Evolutionary conservation across 1,284 basidiomycete genomes (phyloP).

Genomic region (Heterobasidion irregulare): DNA sequence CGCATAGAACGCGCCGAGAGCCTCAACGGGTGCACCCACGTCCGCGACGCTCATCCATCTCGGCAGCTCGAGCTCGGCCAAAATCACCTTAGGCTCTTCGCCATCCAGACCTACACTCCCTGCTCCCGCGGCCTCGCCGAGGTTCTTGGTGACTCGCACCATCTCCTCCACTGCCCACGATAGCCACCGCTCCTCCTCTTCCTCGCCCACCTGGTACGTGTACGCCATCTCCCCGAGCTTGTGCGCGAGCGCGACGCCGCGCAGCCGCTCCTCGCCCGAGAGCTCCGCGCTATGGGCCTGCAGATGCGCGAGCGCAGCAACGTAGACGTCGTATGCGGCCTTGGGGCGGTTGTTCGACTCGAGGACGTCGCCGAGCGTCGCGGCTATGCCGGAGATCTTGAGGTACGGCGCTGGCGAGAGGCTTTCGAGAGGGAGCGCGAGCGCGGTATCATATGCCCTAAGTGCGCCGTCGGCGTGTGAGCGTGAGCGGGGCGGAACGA

Average conservation of each 20-base stretch:
- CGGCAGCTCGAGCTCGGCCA: conserved; percentile 51
- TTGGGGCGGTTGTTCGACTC: conserved; percentile 37
- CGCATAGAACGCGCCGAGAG: conserved; percentile 57
- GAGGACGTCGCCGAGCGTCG: conserved; percentile 52
- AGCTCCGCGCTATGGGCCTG: conserved; percentile 16
- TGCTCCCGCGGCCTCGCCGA: conserved; percentile 13
- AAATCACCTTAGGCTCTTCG: conserved; percentile 18
- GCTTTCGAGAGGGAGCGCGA: conserved; percentile 35
- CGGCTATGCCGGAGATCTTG: conserved; percentile 65
- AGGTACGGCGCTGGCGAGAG: conserved; percentile 50
- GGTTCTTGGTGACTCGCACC: conserved; percentile 25
- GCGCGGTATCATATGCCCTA: conserved; percentile 59
- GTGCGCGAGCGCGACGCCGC: conserved; percentile 55
- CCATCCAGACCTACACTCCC: conserved; percentile 7
- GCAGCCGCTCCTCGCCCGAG: conserved; percentile 40
- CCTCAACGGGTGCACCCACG: conserved; percentile 62
- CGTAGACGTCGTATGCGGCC: conserved; percentile 46
- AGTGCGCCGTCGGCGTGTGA: not conserved
- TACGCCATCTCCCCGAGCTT: conserved; percentile 57
- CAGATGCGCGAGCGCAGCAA: conserved; percentile 29
- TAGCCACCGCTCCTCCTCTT: conserved; percentile 52
- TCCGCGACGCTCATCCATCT: conserved; percentile 54
- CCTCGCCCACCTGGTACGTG: conserved; percentile 24
- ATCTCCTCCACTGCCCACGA: conserved; percentile 57
- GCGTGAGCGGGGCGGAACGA: conserved; percentile 3